Evolutionary conservation across 441 rosid genomes (phyloP).

Genomic region (Isatis lusitanica): DNA sequence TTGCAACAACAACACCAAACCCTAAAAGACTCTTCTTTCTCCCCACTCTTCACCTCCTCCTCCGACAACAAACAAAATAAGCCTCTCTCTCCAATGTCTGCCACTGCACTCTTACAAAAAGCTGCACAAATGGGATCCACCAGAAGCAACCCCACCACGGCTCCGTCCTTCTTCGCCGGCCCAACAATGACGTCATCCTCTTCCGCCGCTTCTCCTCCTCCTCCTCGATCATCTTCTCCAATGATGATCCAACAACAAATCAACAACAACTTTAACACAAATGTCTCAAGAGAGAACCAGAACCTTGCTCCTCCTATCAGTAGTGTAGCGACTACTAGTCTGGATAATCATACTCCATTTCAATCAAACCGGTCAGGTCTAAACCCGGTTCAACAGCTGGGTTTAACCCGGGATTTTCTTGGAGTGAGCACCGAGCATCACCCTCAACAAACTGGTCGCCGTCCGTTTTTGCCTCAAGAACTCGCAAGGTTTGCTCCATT

Average conservation of each 20-base stretch:
- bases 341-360: slow-evolving; percentile 30
- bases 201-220: slow-evolving; percentile 24
- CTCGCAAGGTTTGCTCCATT: slow-evolving; percentile 74
- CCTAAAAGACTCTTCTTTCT: slow-evolving; percentile 39
- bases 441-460: slow-evolving; percentile 41
- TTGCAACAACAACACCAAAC: slow-evolving; percentile 52
- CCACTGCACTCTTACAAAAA: slow-evolving; percentile 79
- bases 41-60: slow-evolving; percentile 48
- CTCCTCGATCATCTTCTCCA: slow-evolving; percentile 34
- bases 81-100: slow-evolving; percentile 65
- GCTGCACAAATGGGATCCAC: slow-evolving; percentile 87
- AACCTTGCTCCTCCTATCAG: slow-evolving; percentile 39
- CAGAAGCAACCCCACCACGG: slow-evolving; percentile 58
- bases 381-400: slow-evolving; percentile 42
- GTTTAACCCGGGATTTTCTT: slow-evolving; percentile 75
- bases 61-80: slow-evolving; percentile 43
- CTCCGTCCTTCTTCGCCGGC: slow-evolving; percentile 46
- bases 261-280: slow-evolving; percentile 30
- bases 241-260: slow-evolving; percentile 36
- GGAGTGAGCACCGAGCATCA: slow-evolving; percentile 57
- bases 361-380: slow-evolving; percentile 41
- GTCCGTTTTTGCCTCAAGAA: slow-evolving; percentile 57
- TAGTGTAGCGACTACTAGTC: slow-evolving; percentile 43
- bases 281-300: slow-evolving; percentile 33
- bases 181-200: slow-evolving; percentile 35